Evolutionary conservation across 2,329 filamentous ascomycete species (phyloP).

Genomic region (Botrytis cinerea): DNA sequence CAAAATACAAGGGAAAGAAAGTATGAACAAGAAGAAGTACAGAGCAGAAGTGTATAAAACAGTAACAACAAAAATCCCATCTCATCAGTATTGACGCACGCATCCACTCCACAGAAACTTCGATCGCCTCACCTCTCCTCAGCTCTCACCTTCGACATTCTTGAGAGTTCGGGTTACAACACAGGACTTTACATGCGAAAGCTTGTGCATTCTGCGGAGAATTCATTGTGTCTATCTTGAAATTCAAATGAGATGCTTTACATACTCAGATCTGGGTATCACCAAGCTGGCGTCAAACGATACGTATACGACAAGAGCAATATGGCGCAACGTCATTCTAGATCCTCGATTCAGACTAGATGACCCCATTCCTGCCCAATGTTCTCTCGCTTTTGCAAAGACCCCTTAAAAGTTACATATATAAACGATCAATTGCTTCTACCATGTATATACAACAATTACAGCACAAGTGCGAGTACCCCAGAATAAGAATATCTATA

Average conservation of each 20-base stretch:
- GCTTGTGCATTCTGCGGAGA: background rate
- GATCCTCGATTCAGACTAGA: background rate
- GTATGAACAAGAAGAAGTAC: too few relatives aligned
- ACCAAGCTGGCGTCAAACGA: background rate
- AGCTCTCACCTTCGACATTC: background rate
- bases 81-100: too few relatives aligned
- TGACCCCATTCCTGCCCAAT: accelerated
- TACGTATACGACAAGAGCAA: background rate
- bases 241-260: background rate
- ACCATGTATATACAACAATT: too few relatives aligned
- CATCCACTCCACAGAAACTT: background rate
- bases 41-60: background rate
- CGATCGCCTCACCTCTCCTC: background rate
- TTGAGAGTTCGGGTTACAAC: accelerated
- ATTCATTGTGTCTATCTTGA: background rate
- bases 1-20: background rate
- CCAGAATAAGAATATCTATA: too few relatives aligned
- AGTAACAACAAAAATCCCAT: background rate
- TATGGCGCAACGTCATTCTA: background rate
- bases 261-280: background rate
- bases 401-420: background rate
- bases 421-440: too few relatives aligned
- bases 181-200: background rate
- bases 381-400: background rate
- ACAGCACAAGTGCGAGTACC: too few relatives aligned